Conservation (phyloP, 2,329 filamentous ascomycete species). For the Trichophyton verrucosum region DNA sequence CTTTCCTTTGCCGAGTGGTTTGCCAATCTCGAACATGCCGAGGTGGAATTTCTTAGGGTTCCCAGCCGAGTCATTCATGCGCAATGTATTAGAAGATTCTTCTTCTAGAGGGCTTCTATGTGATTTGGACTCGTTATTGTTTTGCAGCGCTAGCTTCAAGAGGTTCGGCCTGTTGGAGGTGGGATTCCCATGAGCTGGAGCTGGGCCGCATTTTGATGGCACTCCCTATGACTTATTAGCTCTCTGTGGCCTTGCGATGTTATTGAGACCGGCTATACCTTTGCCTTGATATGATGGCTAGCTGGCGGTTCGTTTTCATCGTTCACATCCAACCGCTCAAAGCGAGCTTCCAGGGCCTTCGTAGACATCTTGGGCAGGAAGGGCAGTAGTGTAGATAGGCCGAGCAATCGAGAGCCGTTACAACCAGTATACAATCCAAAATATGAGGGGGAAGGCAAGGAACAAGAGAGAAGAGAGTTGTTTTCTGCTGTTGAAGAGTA, state of each 20-base stretch:
- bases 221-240: neutral
- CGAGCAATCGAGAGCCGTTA: neutral
- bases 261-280: slow-evolving; percentile 44
- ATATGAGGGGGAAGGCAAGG: neutral
- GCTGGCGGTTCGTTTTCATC: slow-evolving; percentile 63
- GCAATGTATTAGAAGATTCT: slow-evolving; percentile 14
- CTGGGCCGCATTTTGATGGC: neutral
- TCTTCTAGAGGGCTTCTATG: slow-evolving; percentile 8
- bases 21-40: slow-evolving; percentile 88
- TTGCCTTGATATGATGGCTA: slow-evolving; percentile 55
- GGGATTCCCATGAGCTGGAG: slow-evolving; percentile 12
- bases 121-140: slow-evolving; percentile 45
- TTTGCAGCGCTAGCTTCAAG: slow-evolving; percentile 73
- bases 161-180: slow-evolving; percentile 58
- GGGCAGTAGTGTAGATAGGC: neutral
- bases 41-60: slow-evolving; percentile 58
- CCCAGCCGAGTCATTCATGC: slow-evolving; percentile 19
- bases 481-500: neutral
- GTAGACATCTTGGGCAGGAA: slow-evolving; percentile 50
- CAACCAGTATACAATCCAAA: neutral
- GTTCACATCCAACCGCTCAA: slow-evolving; percentile 79
- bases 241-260: neutral
- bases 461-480: neutral
- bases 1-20: slow-evolving; percentile 74
- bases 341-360: slow-evolving; percentile 68